These are phyloP conservation scores for Streptanthus diversifolius DNA, from an alignment of 345 rosid genomes.

Conservation along the genomic window DNA sequence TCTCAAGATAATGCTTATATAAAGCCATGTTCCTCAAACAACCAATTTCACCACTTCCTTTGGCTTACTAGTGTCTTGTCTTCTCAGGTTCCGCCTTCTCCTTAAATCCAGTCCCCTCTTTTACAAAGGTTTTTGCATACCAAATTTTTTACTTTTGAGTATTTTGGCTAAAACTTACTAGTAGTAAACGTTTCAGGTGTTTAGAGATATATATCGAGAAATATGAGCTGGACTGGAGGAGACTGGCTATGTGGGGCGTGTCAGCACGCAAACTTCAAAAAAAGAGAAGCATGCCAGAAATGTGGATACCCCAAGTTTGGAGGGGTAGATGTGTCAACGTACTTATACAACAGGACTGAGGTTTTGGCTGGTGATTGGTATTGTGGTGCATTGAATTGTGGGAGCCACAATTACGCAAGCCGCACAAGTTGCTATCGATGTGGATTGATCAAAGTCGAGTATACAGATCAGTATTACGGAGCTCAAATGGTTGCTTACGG, in stretches of 20 bases:
- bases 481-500: conserved; percentile 31
- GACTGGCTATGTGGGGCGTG: conserved; percentile 86
- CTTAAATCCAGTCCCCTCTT: background rate
- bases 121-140: background rate
- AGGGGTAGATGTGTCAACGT: conserved; percentile 63
- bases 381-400: conserved; percentile 76
- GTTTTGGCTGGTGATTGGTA: conserved; percentile 93
- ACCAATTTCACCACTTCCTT: conserved; percentile 25
- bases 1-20: conserved; percentile 28
- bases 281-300: conserved; percentile 65
- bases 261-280: conserved; percentile 72
- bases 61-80: conserved; percentile 10
- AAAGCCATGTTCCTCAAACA: conserved; percentile 29
- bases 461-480: conserved; percentile 34
- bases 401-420: conserved; percentile 90
- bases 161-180: background rate
- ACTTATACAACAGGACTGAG: conserved; percentile 51
- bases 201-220: background rate
- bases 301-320: conserved; percentile 75
- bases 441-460: conserved; percentile 48
- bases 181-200: conserved; percentile 15
- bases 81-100: conserved; percentile 17
- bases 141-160: background rate
- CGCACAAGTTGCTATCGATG: conserved; percentile 73
- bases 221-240: conserved; percentile 82